phyloP scores from a whole-genome alignment of 2,329 filamentous ascomycete species.

The Zymoseptoria crescenta region DNA sequence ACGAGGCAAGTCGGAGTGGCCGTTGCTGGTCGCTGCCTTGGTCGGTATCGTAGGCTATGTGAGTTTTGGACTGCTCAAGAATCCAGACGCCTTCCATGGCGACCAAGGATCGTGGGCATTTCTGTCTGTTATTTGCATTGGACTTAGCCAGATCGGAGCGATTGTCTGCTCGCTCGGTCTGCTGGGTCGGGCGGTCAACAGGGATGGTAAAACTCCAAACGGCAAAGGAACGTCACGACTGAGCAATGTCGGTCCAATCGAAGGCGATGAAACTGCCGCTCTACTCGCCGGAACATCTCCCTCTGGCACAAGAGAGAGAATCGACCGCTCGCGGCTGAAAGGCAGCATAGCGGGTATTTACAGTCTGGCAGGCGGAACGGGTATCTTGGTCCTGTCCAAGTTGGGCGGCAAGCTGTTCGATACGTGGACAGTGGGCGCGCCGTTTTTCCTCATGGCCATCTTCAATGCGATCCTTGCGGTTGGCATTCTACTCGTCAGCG shows the following conservation, averaged over 20 bases:
- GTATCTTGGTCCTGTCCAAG: conserved; percentile 87
- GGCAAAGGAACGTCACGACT: conserved; percentile 6
- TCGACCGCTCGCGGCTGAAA: conserved; percentile 55
- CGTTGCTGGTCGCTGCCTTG: conserved; percentile 62
- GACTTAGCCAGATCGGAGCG: conserved; percentile 88
- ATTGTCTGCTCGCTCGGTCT: conserved; percentile 94
- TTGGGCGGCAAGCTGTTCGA: conserved; percentile 84
- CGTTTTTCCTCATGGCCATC: conserved; percentile 87
- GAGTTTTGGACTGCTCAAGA: conserved; percentile 65
- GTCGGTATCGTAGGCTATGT: conserved; percentile 73
- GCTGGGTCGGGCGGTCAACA: conserved; percentile 70
- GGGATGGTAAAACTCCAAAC: conserved; percentile 19
- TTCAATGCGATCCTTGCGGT: conserved; percentile 72
- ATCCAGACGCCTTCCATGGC: conserved; percentile 62
- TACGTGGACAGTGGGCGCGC: conserved; percentile 60
- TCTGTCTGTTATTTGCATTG: conserved; percentile 68
- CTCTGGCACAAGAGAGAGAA: neutral
- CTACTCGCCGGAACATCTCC: conserved; percentile 13
- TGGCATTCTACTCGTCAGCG: conserved; percentile 23
- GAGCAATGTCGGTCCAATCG: conserved; percentile 6
- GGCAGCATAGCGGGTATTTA: conserved; percentile 94
- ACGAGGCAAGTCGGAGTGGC: conserved; percentile 50
- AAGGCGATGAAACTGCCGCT: conserved; percentile 21
- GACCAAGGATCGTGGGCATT: conserved; percentile 52
- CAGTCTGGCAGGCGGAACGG: conserved; percentile 79